A percentile compares a stretch with the other conserved stretches of the same genome.
phyloP scores from a whole-genome alignment of 1,139 yeast genomes.

The Blastobotrys persicus region DNA sequence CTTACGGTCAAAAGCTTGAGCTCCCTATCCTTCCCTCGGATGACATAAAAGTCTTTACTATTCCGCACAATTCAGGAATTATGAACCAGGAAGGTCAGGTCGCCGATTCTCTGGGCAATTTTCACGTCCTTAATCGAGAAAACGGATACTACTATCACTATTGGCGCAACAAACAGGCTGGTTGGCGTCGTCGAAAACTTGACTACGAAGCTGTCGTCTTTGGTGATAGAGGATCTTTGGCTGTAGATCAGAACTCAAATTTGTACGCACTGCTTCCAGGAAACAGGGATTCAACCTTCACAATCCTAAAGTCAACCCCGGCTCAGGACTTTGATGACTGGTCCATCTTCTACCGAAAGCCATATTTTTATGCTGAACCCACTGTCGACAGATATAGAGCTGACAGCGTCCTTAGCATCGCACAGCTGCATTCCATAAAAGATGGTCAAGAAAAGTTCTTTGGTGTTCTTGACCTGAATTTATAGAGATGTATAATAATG shows the following conservation, averaged over 20 bases:
- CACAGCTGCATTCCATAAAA: neutral
- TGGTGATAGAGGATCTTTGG: conserved; percentile 12
- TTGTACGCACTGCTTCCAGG: conserved; percentile 4
- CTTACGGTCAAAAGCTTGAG: conserved; percentile 11
- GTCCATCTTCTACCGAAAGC: neutral
- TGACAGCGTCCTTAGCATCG: neutral
- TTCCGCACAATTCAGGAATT: conserved; percentile 26
- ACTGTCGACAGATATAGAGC: conserved; percentile 3
- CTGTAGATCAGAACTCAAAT: neutral
- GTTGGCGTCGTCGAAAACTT: conserved; percentile 7
- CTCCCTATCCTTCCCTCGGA: conserved; percentile 20
- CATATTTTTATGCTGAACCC: conserved; percentile 3
- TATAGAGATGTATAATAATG: neutral
- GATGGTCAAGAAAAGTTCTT: neutral
- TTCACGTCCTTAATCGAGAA: conserved; percentile 26
- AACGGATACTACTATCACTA: conserved; percentile 23
- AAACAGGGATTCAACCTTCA: conserved; percentile 1
- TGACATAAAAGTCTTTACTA: conserved; percentile 17
- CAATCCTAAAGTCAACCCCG: neutral
- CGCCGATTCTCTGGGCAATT: conserved; percentile 19
- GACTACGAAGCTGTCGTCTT: conserved; percentile 9
- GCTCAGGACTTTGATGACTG: neutral
- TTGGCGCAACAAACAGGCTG: conserved; percentile 12
- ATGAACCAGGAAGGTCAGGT: conserved; percentile 30
- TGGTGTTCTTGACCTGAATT: neutral